Evolutionary conservation across 164 flowering plant genomes (phyloP), one percentile per base, ranked within the genome.

Genomic region (Saururus chinensis): DNA sequence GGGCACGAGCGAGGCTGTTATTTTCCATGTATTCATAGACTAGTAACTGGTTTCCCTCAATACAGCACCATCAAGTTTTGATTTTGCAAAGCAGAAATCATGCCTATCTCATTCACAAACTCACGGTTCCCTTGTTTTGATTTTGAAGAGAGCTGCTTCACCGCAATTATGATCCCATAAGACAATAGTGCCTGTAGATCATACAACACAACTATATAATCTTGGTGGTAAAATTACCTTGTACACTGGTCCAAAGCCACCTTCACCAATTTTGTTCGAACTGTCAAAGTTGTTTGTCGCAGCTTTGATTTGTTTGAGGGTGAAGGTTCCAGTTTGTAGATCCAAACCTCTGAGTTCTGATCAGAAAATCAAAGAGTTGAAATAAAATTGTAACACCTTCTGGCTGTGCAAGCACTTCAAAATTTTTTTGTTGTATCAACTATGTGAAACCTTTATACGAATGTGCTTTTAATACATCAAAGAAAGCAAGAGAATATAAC

Each of bases 61-160:
- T 67, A 59, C 88, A 81, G 57, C 76, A 84, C n/a, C 85, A 81
- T 82, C 1, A 84, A 81, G 72, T 84, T 78, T 10, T 80, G 86
- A 63, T 84, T 84, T 61, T 80, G 84, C 66, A 84, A 42, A 60
- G 81, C 74, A 70, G 86, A 80, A n/a, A 82, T 80, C 74, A 74
- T 80, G 53, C 88, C 85, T 41, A 82, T 77, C 72, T 84, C 89
- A 58, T 82, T 84, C 19, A 84, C 40, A 69, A 84, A 84, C 65
- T 84, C 89, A 26, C 86, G 89, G 54, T 79, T 82, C 16, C 89
- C 89, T 75, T 84, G 89, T 67, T 48, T 80, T 61, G 84, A 82
- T 65, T 71, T 76, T 11, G 84, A 74, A 19, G 88, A 83, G 40
- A 84, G 86, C 67, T 84, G 84, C 75, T 84, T 84, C 19, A 82